These are phyloP conservation scores for Tylopilus subfusipes DNA, from an alignment of 768 basidiomycete genomes.

Conservation along the genomic window DNA sequence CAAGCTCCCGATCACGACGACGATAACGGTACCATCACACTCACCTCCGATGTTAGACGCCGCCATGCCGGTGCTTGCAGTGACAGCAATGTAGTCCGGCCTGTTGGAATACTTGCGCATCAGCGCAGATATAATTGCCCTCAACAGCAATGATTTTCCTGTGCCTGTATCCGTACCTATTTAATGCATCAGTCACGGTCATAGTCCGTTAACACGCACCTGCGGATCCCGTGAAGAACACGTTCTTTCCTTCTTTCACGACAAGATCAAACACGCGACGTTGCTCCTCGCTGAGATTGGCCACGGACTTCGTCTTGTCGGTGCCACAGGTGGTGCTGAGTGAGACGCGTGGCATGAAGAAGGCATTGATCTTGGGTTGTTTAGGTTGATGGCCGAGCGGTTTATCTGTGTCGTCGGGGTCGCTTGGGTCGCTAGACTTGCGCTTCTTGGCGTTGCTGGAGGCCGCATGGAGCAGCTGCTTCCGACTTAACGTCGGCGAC, in stretches of 20 bases:
- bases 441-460: constrained; percentile 21
- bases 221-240: constrained; percentile 71
- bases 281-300: constrained; percentile 54
- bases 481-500: constrained; percentile 5
- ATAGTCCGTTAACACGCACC: constrained; percentile 38
- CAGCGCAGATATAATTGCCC: constrained; percentile 53
- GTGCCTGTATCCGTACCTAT: constrained; percentile 43
- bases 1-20: not conserved
- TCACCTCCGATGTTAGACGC: constrained; percentile 48
- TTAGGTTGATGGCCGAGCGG: constrained; percentile 4
- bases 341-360: constrained; percentile 28
- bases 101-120: constrained; percentile 34
- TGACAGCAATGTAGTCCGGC: constrained; percentile 40
- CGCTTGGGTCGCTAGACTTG: constrained; percentile 11
- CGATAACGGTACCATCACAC: not conserved
- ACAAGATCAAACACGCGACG: constrained; percentile 46
- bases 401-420: not conserved
- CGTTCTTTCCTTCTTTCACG: constrained; percentile 53
- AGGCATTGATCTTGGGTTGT: constrained; percentile 25
- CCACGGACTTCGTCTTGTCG: constrained; percentile 28
- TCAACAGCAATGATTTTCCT: constrained; percentile 59
- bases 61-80: constrained; percentile 44
- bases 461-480: constrained; percentile 8
- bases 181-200: not conserved
- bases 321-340: constrained; percentile 29